Evolutionary conservation across 768 basidiomycete genomes (phyloP).

Genomic region (Pisolithus albus): DNA sequence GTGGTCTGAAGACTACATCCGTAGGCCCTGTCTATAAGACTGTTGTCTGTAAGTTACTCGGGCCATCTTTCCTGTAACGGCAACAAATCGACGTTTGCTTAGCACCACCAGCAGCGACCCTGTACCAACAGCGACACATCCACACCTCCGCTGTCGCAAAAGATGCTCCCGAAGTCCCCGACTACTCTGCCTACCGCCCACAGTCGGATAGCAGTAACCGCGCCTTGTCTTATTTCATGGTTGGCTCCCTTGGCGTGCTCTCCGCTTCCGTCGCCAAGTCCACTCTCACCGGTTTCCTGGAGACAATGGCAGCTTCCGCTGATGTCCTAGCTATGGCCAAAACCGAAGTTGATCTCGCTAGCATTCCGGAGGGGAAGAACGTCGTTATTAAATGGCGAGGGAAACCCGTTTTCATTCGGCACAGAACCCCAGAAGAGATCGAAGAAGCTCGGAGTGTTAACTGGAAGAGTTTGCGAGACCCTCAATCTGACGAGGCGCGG

Average conservation of each 20-base stretch:
- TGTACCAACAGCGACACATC: slow-evolving; percentile 62
- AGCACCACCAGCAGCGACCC: slow-evolving; percentile 47
- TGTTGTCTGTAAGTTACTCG: slow-evolving; percentile 46
- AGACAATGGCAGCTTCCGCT: slow-evolving; percentile 94
- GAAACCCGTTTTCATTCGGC: slow-evolving; percentile 99
- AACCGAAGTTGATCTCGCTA: slow-evolving; percentile 86
- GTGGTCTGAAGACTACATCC: slow-evolving; percentile 41
- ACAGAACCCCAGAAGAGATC: slow-evolving; percentile 87
- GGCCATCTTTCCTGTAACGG: slow-evolving; percentile 10
- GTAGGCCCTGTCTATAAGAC: slow-evolving; percentile 60
- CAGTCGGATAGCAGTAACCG: slow-evolving; percentile 61
- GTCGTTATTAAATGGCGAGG: slow-evolving; percentile 99
- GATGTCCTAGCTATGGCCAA: slow-evolving; percentile 98
- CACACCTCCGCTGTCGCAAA: slow-evolving; percentile 67
- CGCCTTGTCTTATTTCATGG: slow-evolving; percentile 83
- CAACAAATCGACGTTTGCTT: background rate
- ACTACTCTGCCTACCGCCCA: slow-evolving; percentile 78
- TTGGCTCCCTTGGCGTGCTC: slow-evolving; percentile 87
- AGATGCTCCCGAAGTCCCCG: slow-evolving; percentile 79
- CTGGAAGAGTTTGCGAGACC: slow-evolving; percentile 87
- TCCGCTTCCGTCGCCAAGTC: slow-evolving; percentile 94
- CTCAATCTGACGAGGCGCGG: slow-evolving; percentile 82
- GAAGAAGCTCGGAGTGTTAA: slow-evolving; percentile 82
- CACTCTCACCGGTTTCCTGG: slow-evolving; percentile 86
- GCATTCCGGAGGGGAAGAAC: slow-evolving; percentile 96